These are phyloP conservation scores for Hanseniaspora guilliermondii DNA, from an alignment of 805 yeast genomes.

Conservation along the genomic window DNA sequence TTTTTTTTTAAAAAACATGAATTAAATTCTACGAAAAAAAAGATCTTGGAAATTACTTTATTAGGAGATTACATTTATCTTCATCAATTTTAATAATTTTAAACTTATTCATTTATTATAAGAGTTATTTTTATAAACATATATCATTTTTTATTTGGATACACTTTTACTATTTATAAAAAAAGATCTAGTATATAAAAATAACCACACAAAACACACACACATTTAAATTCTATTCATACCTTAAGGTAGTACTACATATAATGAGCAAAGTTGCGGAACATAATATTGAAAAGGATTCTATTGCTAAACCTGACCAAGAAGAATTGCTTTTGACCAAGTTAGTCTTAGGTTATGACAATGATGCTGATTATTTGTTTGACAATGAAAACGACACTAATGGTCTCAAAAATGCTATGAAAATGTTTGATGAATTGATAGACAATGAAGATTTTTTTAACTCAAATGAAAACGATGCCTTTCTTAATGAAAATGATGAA, in stretches of 20 bases:
- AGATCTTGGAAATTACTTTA: neutral
- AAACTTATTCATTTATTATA: no score
- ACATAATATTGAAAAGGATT: neutral
- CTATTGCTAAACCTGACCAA: constrained; percentile 58
- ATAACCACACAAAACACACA: neutral
- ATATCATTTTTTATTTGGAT: no score
- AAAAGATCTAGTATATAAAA: neutral
- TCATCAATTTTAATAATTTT: neutral
- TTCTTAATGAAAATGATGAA: constrained; percentile 25
- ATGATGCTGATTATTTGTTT: constrained; percentile 35
- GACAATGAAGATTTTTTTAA: constrained; percentile 23
- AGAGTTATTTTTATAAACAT: no score
- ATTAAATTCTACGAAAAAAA: no score
- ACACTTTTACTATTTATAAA: no score
- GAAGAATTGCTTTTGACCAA: constrained; percentile 73
- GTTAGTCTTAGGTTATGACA: constrained; percentile 63
- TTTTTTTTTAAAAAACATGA: neutral
- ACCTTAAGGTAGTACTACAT: neutral
- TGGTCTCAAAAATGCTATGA: constrained; percentile 23
- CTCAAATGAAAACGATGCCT: constrained; percentile 19
- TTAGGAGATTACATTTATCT: neutral
- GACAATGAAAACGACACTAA: constrained; percentile 28
- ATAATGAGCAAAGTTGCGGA: constrained; percentile 2
- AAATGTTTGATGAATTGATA: constrained; percentile 20
- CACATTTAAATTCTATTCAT: neutral